Evolutionary conservation across 805 yeast species (phyloP).

Genomic region (Priceomyces fermenticarens): DNA sequence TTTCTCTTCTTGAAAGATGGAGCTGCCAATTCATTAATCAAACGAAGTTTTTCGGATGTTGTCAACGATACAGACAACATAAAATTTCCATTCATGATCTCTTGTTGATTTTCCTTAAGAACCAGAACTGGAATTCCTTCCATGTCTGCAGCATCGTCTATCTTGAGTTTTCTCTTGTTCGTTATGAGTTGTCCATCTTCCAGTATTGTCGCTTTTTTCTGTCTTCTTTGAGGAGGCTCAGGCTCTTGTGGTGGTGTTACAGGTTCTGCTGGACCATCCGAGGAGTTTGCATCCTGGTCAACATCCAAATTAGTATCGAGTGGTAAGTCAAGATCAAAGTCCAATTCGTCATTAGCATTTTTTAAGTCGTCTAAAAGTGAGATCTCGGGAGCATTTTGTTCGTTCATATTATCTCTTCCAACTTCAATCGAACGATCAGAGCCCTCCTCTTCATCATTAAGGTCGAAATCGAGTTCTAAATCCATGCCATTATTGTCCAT

Average conservation of each 20-base stretch:
- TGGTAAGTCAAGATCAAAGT: conserved; percentile 38
- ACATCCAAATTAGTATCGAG: conserved; percentile 30
- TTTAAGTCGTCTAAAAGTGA: conserved; percentile 19
- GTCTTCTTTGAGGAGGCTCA: conserved; percentile 1
- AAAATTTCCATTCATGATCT: conserved; percentile 19
- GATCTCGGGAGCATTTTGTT: conserved; percentile 20
- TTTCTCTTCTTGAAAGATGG: conserved; percentile 30
- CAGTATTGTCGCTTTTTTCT: conserved; percentile 20
- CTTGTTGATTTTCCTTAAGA: conserved; percentile 27
- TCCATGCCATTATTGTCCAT: conserved; percentile 36
- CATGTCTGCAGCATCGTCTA: conserved; percentile 46
- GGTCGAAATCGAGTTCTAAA: conserved; percentile 51
- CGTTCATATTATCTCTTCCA: conserved; percentile 42
- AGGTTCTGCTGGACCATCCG: conserved; percentile 17
- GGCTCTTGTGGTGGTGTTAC: conserved; percentile 15
- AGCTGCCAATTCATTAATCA: conserved; percentile 32
- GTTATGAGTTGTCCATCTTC: conserved; percentile 47
- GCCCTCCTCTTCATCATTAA: conserved; percentile 16
- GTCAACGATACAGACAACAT: conserved; percentile 25
- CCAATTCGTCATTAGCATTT: conserved; percentile 18
- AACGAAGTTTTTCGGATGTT: conserved; percentile 29
- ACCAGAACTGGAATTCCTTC: conserved; percentile 40
- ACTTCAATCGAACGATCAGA: conserved; percentile 49
- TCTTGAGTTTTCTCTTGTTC: conserved; percentile 40
- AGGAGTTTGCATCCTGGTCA: conserved; percentile 8